phyloP scores from a whole-genome alignment of 768 basidiomycete species.

The Pseudohyphozyma bogoriensis region DNA sequence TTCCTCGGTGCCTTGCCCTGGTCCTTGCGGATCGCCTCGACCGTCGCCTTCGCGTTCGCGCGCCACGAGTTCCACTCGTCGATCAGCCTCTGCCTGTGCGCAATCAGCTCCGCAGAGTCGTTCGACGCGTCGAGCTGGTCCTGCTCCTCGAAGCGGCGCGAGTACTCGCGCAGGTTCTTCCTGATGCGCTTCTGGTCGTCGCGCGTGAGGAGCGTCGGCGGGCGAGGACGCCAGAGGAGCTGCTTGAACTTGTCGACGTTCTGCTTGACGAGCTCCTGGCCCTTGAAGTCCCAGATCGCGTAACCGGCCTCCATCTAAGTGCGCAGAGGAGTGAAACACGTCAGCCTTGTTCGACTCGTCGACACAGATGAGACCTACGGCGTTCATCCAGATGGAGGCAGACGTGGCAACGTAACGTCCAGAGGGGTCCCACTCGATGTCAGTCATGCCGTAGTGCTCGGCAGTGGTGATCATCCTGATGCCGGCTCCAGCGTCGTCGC shows the following conservation, averaged over 20 bases:
- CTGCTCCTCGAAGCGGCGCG: conserved; percentile 86
- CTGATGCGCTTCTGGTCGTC: conserved; percentile 79
- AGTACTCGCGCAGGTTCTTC: conserved; percentile 82
- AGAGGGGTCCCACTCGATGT: conserved; percentile 96
- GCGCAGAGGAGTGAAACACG: conserved; percentile 4
- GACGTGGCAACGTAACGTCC: conserved; percentile 87
- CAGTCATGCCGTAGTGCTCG: conserved; percentile 95
- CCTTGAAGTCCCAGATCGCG: conserved; percentile 95
- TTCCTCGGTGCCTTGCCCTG: conserved; percentile 33
- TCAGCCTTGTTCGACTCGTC: conserved; percentile 16
- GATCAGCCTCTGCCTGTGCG: conserved; percentile 77
- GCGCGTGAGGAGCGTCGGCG: conserved; percentile 70
- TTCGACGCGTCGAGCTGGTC: conserved; percentile 91
- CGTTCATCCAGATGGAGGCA: conserved; percentile 89
- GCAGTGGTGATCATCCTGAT: conserved; percentile 75
- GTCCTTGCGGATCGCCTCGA: conserved; percentile 49
- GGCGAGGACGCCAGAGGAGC: conserved; percentile 96
- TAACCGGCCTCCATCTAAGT: conserved; percentile 98
- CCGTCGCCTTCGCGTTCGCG: conserved; percentile 54
- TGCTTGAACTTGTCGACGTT: conserved; percentile 95
- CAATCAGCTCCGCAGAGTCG: conserved; percentile 85
- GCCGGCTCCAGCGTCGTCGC: conserved; percentile 56
- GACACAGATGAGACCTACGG: conserved; percentile 47
- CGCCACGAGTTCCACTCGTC: conserved; percentile 99
- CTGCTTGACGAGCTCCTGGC: conserved; percentile 73